These are phyloP conservation scores for Vigna reflexopilosa DNA, from an alignment of 306 rosid genomes.

Conservation along the genomic window DNA sequence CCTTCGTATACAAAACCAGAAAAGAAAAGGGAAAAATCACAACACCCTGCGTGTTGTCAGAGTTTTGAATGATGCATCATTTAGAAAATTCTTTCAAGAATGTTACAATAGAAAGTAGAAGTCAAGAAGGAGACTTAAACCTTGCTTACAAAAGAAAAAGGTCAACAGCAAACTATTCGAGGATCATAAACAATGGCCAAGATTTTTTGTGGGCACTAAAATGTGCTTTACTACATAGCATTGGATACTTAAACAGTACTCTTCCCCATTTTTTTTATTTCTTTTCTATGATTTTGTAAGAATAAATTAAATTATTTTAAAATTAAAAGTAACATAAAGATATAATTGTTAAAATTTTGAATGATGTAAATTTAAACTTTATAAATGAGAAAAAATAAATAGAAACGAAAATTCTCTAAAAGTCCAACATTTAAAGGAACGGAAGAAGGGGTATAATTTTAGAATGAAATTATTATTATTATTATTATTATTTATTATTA, in stretches of 20 bases:
- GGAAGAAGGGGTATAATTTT: too few relatives aligned
- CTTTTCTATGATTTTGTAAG: too few relatives aligned
- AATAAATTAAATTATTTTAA: too few relatives aligned
- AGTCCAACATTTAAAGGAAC: too few relatives aligned
- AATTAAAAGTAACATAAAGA: too few relatives aligned
- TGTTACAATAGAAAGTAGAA: constrained; percentile 2
- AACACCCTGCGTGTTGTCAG: neutral
- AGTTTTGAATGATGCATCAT: neutral
- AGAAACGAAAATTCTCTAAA: too few relatives aligned
- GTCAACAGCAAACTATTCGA: neutral
- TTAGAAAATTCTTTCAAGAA: neutral
- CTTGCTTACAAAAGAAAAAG: neutral
- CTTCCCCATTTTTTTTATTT: too few relatives aligned
- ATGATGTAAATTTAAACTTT: too few relatives aligned
- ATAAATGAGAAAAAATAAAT: too few relatives aligned
- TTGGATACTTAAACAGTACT: neutral
- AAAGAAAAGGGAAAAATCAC: neutral
- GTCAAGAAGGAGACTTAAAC: constrained; percentile 2
- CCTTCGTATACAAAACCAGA: neutral
- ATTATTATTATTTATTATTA: too few relatives aligned
- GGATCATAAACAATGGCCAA: constrained; percentile 16
- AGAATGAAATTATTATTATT: too few relatives aligned
- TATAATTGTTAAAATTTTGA: too few relatives aligned
- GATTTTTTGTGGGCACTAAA: neutral
- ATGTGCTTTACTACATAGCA: constrained; percentile 4